Base-by-base conservation (phyloP, 805 yeast species). In the Suhomyces sp. region DNA sequence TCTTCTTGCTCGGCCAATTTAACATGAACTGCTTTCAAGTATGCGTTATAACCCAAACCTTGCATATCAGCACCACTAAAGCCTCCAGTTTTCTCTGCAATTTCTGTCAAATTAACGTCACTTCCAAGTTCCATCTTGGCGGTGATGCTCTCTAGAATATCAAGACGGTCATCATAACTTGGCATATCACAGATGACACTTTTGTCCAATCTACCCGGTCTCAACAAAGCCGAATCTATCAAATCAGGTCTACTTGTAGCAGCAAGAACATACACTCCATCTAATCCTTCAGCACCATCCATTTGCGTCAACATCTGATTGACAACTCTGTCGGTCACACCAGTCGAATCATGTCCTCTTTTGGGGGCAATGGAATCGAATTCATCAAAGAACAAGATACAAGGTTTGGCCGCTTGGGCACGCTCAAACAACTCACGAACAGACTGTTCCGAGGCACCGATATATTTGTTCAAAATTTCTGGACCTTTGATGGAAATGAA, bases 211-310 rank as follows among this genome's bases (percentile, higher is more conserved):
- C 98, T 79, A 5, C 98, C 98, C 0, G 98, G 98, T 59, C 98
- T 80, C 39, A 93, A 64, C 37, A 93, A 70, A 0, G 98, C 98
- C 2, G 96, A 83, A 57, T 93, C 98, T 45, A 93, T 90, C 47
- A 93, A 71, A 53, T 93, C 98, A 0, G 98, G 98, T 50, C 98
- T 73, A 49, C 93, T 81, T 0, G 98, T 93, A 1, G 98, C 98
- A 0, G 98, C 98, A 17, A 93, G 68, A 0, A 93, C 96, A 55
- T 93, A 91, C 2, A 93, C 98, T 3, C 98, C 97, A 50, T 90
- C 97, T 19, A 90, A 68, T 0, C 98, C 97, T 58, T 93, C 51
- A 1, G 98, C 98, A 65, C 98, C 98, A 60, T 93, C 98, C 96
- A 93, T 90, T 56, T 93, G 97, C 0, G 98, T 93, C 50, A 93